A percentile compares a stretch with the other conserved stretches of the same genome.
These are phyloP conservation scores for Cercophora samala DNA, from an alignment of 495 filamentous ascomycete species.

Conservation along the genomic window DNA sequence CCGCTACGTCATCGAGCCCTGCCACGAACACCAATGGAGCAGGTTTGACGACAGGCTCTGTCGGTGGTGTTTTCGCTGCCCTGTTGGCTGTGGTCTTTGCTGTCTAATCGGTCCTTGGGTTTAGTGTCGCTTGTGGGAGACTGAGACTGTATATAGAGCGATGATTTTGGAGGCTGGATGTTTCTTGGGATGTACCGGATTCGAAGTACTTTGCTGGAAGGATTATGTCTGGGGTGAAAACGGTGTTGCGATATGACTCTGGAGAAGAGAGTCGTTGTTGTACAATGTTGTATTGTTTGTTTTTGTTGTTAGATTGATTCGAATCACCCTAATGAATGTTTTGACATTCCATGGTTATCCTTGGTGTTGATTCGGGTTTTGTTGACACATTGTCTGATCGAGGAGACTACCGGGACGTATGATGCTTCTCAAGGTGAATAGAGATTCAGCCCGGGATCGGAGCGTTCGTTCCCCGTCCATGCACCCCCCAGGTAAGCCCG, in stretches of 20 bases:
- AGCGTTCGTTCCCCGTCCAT: too few species aligned
- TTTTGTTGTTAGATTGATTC: neutral
- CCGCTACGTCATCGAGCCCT: constrained; percentile 20
- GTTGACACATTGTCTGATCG: neutral
- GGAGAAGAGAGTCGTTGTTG: neutral
- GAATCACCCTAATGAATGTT: neutral
- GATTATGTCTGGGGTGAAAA: neutral
- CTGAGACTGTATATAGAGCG: neutral
- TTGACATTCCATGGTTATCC: neutral
- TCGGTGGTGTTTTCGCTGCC: constrained; percentile 31
- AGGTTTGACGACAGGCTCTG: constrained; percentile 19
- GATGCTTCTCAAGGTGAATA: too few species aligned
- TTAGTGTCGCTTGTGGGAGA: neutral
- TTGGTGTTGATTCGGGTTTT: neutral
- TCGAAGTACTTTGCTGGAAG: neutral
- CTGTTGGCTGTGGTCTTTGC: constrained; percentile 30
- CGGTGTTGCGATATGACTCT: neutral
- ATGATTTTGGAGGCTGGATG: neutral
- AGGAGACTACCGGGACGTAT: neutral
- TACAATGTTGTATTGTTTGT: neutral
- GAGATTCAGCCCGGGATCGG: too few species aligned
- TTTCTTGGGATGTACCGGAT: neutral
- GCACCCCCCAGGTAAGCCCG: neutral
- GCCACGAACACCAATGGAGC: constrained; percentile 23
- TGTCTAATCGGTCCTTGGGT: neutral